Evolutionary conservation across 2,329 filamentous ascomycete species (phyloP), one percentile per base, ranked within the genome.

Genomic region (Magnaporthiopsis poae): DNA sequence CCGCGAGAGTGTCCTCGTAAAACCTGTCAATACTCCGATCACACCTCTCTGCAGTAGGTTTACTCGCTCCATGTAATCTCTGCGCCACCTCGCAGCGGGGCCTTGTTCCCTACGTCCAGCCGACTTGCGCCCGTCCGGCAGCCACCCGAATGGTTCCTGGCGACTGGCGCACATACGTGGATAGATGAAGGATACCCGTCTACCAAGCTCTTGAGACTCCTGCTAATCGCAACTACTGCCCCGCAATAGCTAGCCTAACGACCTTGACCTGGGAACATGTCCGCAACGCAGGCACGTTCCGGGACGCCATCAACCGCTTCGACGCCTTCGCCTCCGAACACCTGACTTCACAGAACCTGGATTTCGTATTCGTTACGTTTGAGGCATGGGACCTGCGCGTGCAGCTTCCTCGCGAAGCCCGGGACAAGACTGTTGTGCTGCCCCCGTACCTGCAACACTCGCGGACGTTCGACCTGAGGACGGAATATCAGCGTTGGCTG

Each of bases 231-330:
- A 61, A 61, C 35, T 66, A 1, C 63, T 35, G 33, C 63, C 61
- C 39, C 39, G 11, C 36, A 74, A 71, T 77, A 97, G 93, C 95
- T 76, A 97, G 93, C 81, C 84, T 99, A 77, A 99, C 95, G 62
- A 99, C 95, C 71, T 83, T 99, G 74, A 98, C 95, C 66, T 99
- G 95, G 95, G 95, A 99, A 79, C 94, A 99, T 81, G 95, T 99
- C 77, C 90, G 94, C 77, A 96, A 94, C 78, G 94, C 95, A 77
- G 95, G 95, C 72, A 94, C 92, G 72, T 99, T 98, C 86, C 89
- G 94, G 73, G 95, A 98, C 80, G 95, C 95, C 72, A 90, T 99
- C 81, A 91, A 90, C 79, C 91, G 92, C 73, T 97, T 99, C 80
- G 93, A 96, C 79, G 84, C 89, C 70, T 99, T 97, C 78, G 92